These are phyloP conservation scores for Blastobotrys chiropterorum DNA, from an alignment of 805 yeast species.

Conservation along the genomic window DNA sequence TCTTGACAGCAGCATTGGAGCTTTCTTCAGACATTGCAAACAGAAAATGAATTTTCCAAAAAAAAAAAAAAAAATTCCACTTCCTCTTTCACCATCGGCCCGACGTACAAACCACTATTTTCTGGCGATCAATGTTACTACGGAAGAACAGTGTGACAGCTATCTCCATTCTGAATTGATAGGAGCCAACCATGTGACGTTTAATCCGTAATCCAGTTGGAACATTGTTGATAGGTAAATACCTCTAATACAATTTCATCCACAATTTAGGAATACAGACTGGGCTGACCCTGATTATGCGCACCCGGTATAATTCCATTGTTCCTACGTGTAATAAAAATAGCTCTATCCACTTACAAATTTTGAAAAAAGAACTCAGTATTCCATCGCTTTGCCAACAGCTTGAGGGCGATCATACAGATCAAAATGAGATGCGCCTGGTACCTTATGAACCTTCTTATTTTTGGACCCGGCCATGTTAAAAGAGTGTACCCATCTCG, in stretches of 20 bases:
- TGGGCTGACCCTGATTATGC: too few species aligned
- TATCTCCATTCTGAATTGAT: too few species aligned
- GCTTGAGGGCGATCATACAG: constrained; percentile 10
- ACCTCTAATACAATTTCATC: too few species aligned
- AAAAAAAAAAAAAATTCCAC: background rate
- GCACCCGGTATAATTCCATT: too few species aligned
- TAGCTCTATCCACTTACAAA: too few species aligned
- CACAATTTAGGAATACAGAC: too few species aligned
- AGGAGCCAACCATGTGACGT: too few species aligned
- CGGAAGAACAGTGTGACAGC: too few species aligned
- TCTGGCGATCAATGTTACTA: background rate
- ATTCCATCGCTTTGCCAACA: constrained; percentile 1
- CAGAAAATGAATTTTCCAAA: background rate
- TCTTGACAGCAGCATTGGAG: background rate
- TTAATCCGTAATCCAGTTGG: too few species aligned
- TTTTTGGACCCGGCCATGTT: background rate
- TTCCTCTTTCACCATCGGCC: background rate
- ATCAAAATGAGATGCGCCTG: constrained; percentile 11
- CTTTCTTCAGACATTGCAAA: background rate
- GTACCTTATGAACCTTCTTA: constrained; percentile 4
- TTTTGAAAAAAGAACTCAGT: too few species aligned
- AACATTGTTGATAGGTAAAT: too few species aligned
- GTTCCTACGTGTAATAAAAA: too few species aligned
- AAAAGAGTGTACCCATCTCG: constrained; percentile 4
- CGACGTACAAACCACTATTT: background rate